Percentiles rank a stretch among this genome's conserved stretches.
Evolutionary conservation across 2,329 filamentous ascomycete genomes (phyloP).

Genomic region (Claviceps sp.): DNA sequence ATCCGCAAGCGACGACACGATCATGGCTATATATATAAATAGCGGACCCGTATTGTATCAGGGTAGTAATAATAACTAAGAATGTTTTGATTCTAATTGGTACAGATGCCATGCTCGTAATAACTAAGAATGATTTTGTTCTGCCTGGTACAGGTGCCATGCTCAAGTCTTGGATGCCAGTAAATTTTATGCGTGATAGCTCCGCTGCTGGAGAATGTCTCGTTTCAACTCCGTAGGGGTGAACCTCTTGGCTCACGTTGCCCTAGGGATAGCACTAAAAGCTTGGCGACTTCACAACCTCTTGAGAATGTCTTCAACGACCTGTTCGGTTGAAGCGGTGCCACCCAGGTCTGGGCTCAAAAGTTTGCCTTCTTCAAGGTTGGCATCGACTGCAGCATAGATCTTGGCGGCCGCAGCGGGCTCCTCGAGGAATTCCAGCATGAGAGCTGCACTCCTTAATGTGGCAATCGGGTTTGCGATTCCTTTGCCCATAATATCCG

Average conservation of each 20-base stretch:
- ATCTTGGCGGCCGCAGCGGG: conserved; percentile 78
- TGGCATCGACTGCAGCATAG: conserved; percentile 82
- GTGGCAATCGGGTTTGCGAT: conserved; percentile 97
- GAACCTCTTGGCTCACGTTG: neutral
- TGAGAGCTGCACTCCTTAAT: conserved; percentile 76
- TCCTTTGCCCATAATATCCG: conserved; percentile 83
- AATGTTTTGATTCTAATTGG: too few relatives aligned
- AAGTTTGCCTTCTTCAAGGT: conserved; percentile 69
- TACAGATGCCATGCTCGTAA: too few relatives aligned
- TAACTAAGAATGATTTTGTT: too few relatives aligned
- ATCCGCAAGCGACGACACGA: neutral
- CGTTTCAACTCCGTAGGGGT: too few relatives aligned
- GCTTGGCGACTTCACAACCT: conserved; percentile 44
- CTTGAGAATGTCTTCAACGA: conserved; percentile 75
- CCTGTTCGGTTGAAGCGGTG: conserved; percentile 70
- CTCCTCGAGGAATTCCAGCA: conserved; percentile 92
- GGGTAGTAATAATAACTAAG: too few relatives aligned
- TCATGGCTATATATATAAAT: neutral
- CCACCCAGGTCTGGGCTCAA: conserved; percentile 87
- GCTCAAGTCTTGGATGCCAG: too few relatives aligned
- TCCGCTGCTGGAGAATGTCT: neutral
- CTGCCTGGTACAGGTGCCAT: too few relatives aligned
- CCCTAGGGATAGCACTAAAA: neutral
- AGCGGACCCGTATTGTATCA: too few relatives aligned
- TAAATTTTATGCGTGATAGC: too few relatives aligned